phyloP scores from a whole-genome alignment of 441 rosid species.

The Hura crepitans region DNA sequence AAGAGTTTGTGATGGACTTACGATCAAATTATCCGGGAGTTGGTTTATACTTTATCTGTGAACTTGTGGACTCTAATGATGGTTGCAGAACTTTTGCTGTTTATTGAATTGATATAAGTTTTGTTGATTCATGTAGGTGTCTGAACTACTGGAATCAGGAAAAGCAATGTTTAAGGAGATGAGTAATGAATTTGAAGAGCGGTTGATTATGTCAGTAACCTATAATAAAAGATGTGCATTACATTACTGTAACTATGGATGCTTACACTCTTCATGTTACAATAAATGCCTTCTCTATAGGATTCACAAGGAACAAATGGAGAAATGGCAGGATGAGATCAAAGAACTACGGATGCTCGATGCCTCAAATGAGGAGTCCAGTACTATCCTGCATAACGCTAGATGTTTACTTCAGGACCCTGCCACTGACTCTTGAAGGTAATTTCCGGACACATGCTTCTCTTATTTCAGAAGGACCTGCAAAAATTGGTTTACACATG shows the following conservation, averaged over 20 bases:
- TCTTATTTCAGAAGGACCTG: not conserved
- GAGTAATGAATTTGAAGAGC: conserved; percentile 67
- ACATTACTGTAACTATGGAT: not conserved
- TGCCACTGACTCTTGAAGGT: conserved; percentile 46
- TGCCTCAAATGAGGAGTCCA: conserved; percentile 66
- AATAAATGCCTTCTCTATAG: conserved; percentile 35
- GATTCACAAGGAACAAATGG: conserved; percentile 74
- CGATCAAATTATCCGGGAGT: not conserved
- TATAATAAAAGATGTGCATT: not conserved
- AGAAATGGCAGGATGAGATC: conserved; percentile 87
- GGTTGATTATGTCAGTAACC: conserved; percentile 50
- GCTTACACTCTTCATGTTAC: not conserved
- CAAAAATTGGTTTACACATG: not conserved
- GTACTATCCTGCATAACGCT: conserved; percentile 53
- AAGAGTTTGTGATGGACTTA: not conserved
- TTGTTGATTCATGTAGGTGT: conserved; percentile 41
- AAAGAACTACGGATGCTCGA: conserved; percentile 67
- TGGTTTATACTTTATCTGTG: not conserved
- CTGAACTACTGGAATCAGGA: conserved; percentile 69
- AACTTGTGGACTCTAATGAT: too few species aligned
- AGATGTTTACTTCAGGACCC: conserved; percentile 56
- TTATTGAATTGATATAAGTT: not conserved
- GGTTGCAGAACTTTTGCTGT: not conserved
- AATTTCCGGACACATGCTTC: conserved; percentile 5
- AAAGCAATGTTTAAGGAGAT: conserved; percentile 69